phyloP scores from a whole-genome alignment of 1,139 yeast genomes.

The Candida labiduridarum region DNA sequence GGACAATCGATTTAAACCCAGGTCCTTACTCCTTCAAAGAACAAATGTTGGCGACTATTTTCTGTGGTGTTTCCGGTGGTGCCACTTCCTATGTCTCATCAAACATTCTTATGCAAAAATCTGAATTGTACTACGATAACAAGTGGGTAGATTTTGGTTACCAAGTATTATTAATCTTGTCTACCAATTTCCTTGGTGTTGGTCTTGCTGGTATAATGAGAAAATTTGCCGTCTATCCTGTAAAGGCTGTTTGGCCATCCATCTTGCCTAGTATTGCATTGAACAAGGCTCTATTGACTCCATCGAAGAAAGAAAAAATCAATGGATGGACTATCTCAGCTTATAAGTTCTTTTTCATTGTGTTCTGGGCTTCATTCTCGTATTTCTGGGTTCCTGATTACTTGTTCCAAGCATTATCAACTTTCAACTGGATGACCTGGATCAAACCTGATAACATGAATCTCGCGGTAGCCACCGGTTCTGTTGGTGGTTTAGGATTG shows the following conservation, averaged over 20 bases:
- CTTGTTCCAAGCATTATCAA: too few species aligned
- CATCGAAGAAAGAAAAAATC: slow-evolving; percentile 43
- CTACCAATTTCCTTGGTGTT: slow-evolving; percentile 63
- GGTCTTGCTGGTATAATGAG: slow-evolving; percentile 66
- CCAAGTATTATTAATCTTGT: slow-evolving; percentile 49
- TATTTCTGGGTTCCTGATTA: slow-evolving; percentile 41
- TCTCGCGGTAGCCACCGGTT: slow-evolving; percentile 60
- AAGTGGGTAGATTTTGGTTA: slow-evolving; percentile 52
- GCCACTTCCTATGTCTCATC: slow-evolving; percentile 31
- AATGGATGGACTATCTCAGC: slow-evolving; percentile 40
- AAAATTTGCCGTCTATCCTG: slow-evolving; percentile 60
- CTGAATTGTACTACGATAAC: slow-evolving; percentile 39
- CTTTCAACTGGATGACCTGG: slow-evolving; percentile 44
- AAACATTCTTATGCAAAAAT: slow-evolving; percentile 28
- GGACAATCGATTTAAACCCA: slow-evolving; percentile 24
- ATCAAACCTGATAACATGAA: slow-evolving; percentile 31
- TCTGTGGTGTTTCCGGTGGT: slow-evolving; percentile 9
- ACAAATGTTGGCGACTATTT: slow-evolving; percentile 29
- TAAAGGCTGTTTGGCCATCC: slow-evolving; percentile 59
- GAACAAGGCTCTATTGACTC: slow-evolving; percentile 51
- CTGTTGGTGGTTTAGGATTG: slow-evolving; percentile 54
- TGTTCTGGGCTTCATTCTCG: slow-evolving; percentile 25
- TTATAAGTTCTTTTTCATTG: slow-evolving; percentile 30
- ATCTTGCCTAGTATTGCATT: slow-evolving; percentile 58
- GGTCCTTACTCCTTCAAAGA: slow-evolving; percentile 33